Evolutionary conservation across 352 stramenopile genomes (phyloP), one percentile per base, ranked within the genome.

Genomic region (Phytophthora aleatoria): DNA sequence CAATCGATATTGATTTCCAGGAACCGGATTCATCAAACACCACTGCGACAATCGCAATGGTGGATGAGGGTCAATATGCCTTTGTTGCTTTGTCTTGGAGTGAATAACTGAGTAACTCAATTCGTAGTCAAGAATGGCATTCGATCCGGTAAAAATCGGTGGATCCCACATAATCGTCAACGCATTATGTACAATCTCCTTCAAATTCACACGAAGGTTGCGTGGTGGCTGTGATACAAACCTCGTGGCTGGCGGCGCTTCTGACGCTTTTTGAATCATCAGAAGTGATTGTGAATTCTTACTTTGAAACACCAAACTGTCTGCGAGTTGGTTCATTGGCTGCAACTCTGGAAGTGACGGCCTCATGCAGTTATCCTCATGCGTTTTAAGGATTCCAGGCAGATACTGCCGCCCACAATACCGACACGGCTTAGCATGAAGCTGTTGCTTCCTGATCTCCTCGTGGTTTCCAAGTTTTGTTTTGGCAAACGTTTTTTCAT

Each of bases 101-200:
- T 64, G 33, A 5, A 57, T 58, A 26, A 75, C 50, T 1, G 80
- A 81, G 43, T 76, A 86, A 0, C n/a, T 68, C 3, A 93, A 42
- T 50, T 90, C 81, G 52, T 87, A 91, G 54, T 93, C 84, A 36
- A 87, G 69, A 63, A 93, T 86, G 8, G 64, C 66, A 24, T 74
- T 74, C 2, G 82, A 89, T 2, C 81, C 82, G 1, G 82, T 93
- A 60, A 93, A 91, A 52, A 91, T 91, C 0, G 84, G 84, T 12
- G 68, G 67, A 27, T 93, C 79, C 82, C 82, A 93, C 50, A 65
- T 27, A 38, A 91, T 57, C 1, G 72, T 55, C 28, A 93, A 51
- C 0, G 68, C 42, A 27, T 76, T 85, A 55, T 91, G 82, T 0
- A 60, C 61, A 39, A 81, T 60, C 7, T 57, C 57, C 11, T 72